phyloP scores from a whole-genome alignment of 148 eudicot genomes.

The Nepenthes gracilis region DNA sequence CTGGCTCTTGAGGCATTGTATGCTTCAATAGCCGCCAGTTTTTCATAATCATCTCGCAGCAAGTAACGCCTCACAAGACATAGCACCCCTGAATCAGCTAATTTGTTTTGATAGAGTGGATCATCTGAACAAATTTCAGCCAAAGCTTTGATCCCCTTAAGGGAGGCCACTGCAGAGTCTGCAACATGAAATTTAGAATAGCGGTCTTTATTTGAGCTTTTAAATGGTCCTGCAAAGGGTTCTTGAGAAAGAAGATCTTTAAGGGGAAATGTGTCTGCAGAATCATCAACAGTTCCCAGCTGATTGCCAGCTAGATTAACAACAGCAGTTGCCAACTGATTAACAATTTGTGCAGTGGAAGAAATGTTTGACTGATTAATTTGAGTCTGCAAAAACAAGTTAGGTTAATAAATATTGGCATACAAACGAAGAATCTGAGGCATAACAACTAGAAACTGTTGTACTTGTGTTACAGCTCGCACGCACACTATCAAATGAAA shows the following conservation, averaged over 20 bases:
- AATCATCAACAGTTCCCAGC: constrained; percentile 31
- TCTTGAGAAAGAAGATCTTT: constrained; percentile 75
- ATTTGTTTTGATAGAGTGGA: constrained; percentile 44
- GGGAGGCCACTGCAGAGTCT: constrained; percentile 86
- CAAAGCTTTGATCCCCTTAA: constrained; percentile 87
- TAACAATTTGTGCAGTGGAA: constrained; percentile 48
- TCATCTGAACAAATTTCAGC: constrained; percentile 87
- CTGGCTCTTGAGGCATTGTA: constrained; percentile 84
- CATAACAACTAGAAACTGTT: background rate
- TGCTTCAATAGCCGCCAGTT: constrained; percentile 89
- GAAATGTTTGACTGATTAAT: constrained; percentile 67
- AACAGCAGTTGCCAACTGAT: constrained; percentile 71
- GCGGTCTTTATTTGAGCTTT: constrained; percentile 60
- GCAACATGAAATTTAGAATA: constrained; percentile 60
- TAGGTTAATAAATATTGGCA: constrained; percentile 4
- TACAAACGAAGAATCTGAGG: too few relatives aligned
- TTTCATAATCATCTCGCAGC: constrained; percentile 91
- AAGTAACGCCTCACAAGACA: constrained; percentile 75
- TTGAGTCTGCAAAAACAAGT: constrained; percentile 63
- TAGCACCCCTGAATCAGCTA: constrained; percentile 70
- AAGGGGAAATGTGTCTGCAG: constrained; percentile 45
- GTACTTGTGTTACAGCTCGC: background rate
- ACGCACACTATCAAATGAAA: background rate
- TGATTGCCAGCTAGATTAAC: constrained; percentile 77
- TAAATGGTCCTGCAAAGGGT: constrained; percentile 68